Evolutionary conservation across 441 rosid species (phyloP).

Genomic region (Brassica balearica): DNA sequence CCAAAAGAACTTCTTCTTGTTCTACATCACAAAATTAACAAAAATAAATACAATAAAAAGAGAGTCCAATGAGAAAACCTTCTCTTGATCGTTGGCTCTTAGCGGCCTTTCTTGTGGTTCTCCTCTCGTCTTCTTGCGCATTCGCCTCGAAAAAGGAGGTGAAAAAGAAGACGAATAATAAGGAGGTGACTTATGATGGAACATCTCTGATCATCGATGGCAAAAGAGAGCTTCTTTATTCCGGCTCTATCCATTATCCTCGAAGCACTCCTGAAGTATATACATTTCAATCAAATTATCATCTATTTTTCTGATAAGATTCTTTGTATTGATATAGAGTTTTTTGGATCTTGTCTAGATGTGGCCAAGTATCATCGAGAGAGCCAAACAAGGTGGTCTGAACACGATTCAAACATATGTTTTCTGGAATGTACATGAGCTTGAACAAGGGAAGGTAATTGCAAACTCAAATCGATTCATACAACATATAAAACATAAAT

Average conservation of each 20-base stretch:
- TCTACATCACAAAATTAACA: constrained; percentile 8
- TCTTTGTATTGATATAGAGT: not conserved
- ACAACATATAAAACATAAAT: not conserved
- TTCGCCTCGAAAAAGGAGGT: constrained; percentile 37
- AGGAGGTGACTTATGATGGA: constrained; percentile 71
- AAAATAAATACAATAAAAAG: not conserved
- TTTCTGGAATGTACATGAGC: constrained; percentile 91
- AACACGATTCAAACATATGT: constrained; percentile 81
- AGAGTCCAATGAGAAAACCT: constrained; percentile 27
- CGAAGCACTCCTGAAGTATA: constrained; percentile 87
- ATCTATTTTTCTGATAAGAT: not conserved
- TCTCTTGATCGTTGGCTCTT: constrained; percentile 33
- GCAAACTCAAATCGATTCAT: not conserved
- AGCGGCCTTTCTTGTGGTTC: constrained; percentile 36
- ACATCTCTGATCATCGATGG: constrained; percentile 82
- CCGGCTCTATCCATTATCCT: constrained; percentile 94
- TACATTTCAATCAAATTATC: constrained; percentile 31
- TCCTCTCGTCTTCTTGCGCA: constrained; percentile 38
- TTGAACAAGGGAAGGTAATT: constrained; percentile 66
- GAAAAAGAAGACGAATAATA: constrained; percentile 27
- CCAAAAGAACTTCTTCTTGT: constrained; percentile 42
- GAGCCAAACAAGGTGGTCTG: constrained; percentile 78
- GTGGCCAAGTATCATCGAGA: constrained; percentile 69
- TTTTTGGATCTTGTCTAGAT: constrained; percentile 47
- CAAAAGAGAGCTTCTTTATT: constrained; percentile 75